Evolutionary conservation across 176 grass and related monocot species (phyloP), one percentile per base, ranked within the genome.

Genomic region (Lolium rigidum): DNA sequence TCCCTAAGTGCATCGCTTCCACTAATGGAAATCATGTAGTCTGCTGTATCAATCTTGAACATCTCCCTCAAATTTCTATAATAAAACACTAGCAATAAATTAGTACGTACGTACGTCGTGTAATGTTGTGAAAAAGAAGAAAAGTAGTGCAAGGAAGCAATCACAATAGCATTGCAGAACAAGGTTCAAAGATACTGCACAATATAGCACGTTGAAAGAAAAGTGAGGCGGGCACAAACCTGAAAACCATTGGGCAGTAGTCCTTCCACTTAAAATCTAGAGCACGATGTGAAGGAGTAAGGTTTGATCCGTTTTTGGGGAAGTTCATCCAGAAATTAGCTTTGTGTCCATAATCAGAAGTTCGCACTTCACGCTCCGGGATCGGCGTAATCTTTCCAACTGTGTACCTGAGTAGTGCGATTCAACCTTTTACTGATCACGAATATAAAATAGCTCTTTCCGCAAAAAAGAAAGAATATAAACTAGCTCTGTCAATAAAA

Each of bases 241-340:
- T 99, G 90, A 99, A 99, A 41, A 99, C 97, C 94, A 99, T 96
- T 50, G 97, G 97, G 58, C 97, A 99, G 66, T 99, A 99, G 68
- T 96, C 97, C 76, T 99, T 99, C 97, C 97, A 99, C 91, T 94
- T 95, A 81, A 99, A 99, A 92, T 99, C 94, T 87, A 94, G 92
- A 7, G 97, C 88, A 46, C 63, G 59, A 84, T 99, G 97, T 17
- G 97, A 84, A 87, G 97, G 97, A 72, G 97, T 99, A 76, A 99
- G 90, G 22, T 89, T 92, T 37, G 97, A 99, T 80, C 97, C 97
- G 73, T 88, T 85, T 88, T 89, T 91, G 35, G 97, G 97, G 65
- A 99, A 99, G 60, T 92, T 94, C 97, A 99, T 99, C 94, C 97
- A 94, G 83, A 99, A 96, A 82, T 90, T 96, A 81, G 97, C 94